phyloP scores from a whole-genome alignment of 129 eudicot genomes.

The Kitagawia praeruptora region DNA sequence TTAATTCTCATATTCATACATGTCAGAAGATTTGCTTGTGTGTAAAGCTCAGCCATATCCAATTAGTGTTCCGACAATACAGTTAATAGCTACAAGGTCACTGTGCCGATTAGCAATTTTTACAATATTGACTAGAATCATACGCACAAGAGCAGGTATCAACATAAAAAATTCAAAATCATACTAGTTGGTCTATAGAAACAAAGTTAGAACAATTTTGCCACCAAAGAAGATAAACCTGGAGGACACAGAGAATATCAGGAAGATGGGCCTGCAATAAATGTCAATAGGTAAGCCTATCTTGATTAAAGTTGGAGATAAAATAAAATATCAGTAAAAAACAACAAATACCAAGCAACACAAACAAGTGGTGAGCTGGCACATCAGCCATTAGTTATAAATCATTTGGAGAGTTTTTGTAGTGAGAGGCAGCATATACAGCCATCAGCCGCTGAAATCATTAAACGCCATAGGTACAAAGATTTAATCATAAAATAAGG shows the following conservation, averaged over 20 bases:
- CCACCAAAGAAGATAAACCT: constrained; percentile 43
- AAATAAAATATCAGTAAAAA: not conserved
- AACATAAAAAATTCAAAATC: not conserved
- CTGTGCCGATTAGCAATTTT: too few species aligned
- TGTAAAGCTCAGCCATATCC: too few species aligned
- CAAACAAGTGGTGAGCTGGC: constrained; percentile 94
- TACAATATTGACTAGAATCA: too few species aligned
- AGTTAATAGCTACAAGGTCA: too few species aligned
- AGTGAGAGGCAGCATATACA: constrained; percentile 85
- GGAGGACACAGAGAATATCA: constrained; percentile 90
- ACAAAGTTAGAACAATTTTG: not conserved
- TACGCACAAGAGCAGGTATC: not conserved
- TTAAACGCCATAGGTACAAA: constrained; percentile 12
- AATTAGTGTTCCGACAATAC: too few species aligned
- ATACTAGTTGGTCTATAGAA: not conserved
- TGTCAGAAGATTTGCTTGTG: too few species aligned
- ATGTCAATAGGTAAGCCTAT: not conserved
- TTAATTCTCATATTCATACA: too few species aligned
- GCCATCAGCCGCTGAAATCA: constrained; percentile 93
- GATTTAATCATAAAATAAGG: not conserved
- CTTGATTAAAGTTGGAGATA: not conserved
- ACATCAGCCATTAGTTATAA: constrained; percentile 93
- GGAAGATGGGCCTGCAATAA: constrained; percentile 84
- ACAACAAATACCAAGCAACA: constrained; percentile 62
- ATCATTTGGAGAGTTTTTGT: too few species aligned